Evolutionary conservation across 352 stramenopile species (phyloP).

Genomic region (Elongisporangium undulatum): DNA sequence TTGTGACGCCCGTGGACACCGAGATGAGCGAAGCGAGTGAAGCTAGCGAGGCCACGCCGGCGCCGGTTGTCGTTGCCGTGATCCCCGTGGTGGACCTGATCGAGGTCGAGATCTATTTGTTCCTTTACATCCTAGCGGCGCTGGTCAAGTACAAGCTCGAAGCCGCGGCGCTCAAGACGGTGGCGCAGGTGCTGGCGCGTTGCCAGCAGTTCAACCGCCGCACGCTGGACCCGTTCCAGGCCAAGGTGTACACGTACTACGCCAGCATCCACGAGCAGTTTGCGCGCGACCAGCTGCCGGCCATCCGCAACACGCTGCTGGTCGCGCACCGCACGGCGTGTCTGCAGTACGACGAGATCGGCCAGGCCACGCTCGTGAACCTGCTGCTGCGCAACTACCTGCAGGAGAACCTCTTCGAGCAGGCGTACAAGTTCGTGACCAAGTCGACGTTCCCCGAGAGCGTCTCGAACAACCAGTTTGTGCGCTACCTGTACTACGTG

Average conservation of each 20-base stretch:
- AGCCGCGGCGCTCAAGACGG: conserved; percentile 46
- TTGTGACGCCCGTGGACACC: conserved; percentile 29
- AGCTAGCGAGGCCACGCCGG: neutral
- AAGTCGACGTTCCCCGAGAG: conserved; percentile 88
- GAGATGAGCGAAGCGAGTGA: conserved; percentile 49
- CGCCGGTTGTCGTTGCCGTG: conserved; percentile 14
- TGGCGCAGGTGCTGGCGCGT: conserved; percentile 46
- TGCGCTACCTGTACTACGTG: conserved; percentile 97
- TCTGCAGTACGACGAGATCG: conserved; percentile 87
- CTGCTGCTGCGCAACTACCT: conserved; percentile 90
- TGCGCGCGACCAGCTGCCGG: conserved; percentile 34
- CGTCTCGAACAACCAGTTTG: conserved; percentile 98
- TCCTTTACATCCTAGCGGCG: conserved; percentile 65
- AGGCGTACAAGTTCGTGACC: conserved; percentile 91
- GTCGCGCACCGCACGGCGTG: conserved; percentile 85
- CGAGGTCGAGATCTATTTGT: conserved; percentile 86
- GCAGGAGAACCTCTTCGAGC: conserved; percentile 88
- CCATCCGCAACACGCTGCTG: conserved; percentile 67
- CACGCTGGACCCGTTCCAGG: conserved; percentile 74
- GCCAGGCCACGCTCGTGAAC: conserved; percentile 89
- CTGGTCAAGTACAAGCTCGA: conserved; percentile 69
- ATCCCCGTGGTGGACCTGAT: conserved; percentile 65
- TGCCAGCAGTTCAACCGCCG: conserved; percentile 78
- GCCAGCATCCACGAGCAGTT: conserved; percentile 71
- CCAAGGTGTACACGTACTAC: conserved; percentile 79